A percentile compares a stretch with the other conserved stretches of the same genome.
These are phyloP conservation scores for Hanseniaspora pseudoguilliermondii DNA, from an alignment of 805 yeast species.

Conservation along the genomic window DNA sequence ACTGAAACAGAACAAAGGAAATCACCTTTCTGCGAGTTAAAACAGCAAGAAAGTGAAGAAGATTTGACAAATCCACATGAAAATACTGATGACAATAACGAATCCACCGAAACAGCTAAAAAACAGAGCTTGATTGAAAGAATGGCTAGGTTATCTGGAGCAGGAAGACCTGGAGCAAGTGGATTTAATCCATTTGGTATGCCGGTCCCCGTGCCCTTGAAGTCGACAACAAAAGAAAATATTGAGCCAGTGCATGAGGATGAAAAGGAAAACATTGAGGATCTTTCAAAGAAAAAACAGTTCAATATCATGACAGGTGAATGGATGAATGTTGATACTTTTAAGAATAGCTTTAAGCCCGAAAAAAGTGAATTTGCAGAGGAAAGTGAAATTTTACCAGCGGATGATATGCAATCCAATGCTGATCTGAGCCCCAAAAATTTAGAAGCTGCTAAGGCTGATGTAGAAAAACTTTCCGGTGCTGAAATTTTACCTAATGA, in stretches of 20 bases:
- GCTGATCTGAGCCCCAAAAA: background rate
- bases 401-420: background rate
- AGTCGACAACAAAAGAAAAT: constrained; percentile 22
- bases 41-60: constrained; percentile 14
- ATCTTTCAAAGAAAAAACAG: background rate
- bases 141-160: constrained; percentile 91
- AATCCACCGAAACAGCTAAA: constrained; percentile 49
- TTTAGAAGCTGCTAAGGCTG: no score
- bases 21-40: background rate
- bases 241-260: constrained; percentile 18
- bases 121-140: constrained; percentile 72
- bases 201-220: constrained; percentile 22
- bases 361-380: background rate
- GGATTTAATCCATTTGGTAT: constrained; percentile 33
- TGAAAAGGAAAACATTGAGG: background rate
- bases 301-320: constrained; percentile 11
- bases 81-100: constrained; percentile 42
- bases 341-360: background rate
- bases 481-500: background rate
- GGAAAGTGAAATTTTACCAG: background rate
- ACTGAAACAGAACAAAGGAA: background rate
- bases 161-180: constrained; percentile 51
- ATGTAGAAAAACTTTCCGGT: no score
- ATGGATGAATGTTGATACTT: constrained; percentile 1
- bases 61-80: constrained; percentile 40